Evolutionary conservation across 2,329 filamentous ascomycete species (phyloP).

Genomic region (Hortaea werneckii): DNA sequence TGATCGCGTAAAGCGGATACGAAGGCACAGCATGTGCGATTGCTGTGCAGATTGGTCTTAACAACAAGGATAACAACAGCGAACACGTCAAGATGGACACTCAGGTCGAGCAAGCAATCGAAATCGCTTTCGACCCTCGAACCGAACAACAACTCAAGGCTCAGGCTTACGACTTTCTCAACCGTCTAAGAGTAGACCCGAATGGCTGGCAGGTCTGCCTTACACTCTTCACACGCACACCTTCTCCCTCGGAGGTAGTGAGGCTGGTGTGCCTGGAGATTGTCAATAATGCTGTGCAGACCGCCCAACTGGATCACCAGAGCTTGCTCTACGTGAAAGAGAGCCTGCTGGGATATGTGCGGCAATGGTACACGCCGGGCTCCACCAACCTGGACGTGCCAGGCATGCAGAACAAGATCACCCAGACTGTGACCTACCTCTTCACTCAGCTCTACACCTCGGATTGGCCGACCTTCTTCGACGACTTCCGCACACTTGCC

Average conservation of each 20-base stretch:
- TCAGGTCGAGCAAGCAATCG: constrained; percentile 88
- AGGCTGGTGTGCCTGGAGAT: constrained; percentile 85
- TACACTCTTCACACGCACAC: constrained; percentile 65
- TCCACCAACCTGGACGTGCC: constrained; percentile 53
- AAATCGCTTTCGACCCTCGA: constrained; percentile 78
- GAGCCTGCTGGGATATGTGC: constrained; percentile 70
- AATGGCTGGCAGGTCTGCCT: constrained; percentile 87
- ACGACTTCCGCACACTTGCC: constrained; percentile 75
- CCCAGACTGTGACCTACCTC: constrained; percentile 87
- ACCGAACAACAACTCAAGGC: constrained; percentile 65
- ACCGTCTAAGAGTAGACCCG: constrained; percentile 68
- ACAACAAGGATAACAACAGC: neutral
- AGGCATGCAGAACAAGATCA: constrained; percentile 89
- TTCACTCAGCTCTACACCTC: constrained; percentile 80
- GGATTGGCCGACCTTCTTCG: constrained; percentile 82
- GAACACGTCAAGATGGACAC: constrained; percentile 16
- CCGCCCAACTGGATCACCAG: constrained; percentile 61
- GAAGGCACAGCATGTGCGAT: constrained; percentile 6
- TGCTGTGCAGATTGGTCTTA: constrained; percentile 3
- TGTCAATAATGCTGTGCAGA: constrained; percentile 82
- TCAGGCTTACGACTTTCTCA: constrained; percentile 72
- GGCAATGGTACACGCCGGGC: constrained; percentile 57
- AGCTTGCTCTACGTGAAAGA: constrained; percentile 70
- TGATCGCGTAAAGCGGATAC: constrained; percentile 3
- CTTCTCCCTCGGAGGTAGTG: constrained; percentile 71